Base-by-base conservation (phyloP, 1,139 yeast genomes). In the Kodamaea fungicola region DNA sequence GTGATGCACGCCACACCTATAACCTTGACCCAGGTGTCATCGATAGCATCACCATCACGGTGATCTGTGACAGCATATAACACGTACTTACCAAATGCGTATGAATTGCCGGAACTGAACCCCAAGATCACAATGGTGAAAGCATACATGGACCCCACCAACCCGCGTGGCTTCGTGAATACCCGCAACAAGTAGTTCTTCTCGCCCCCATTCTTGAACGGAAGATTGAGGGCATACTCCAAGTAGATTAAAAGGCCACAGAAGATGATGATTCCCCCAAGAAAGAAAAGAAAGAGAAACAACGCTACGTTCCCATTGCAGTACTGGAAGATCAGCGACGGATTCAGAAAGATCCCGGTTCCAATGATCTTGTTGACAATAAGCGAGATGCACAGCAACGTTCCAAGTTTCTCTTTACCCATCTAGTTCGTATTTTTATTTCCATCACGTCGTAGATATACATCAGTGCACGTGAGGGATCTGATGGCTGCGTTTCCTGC, bases 291-390 rank as follows among this genome's bases (percentile, higher is more conserved):
- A 3, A 49, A 34, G 10, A 73, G 51, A 32, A 66, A 69, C 2
- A 67, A 46, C 0, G 70, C 68, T 5, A 71, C 67, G 32, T 68
- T 67, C 2, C 78, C 78, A 31, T 64, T 57, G 32, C 71, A 57
- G 41, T 67, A 68, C 35, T 64, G 63, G 44, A 67, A 69, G 13
- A 73, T 71, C 31, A 73, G 63, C 1, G 76, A 62, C 0, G 78
- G 78, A 10, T 74, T 72, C 55, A 67, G 67, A 47, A 71, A 73
- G 22, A 73, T 71, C 1, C 78, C 78, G 0, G 78, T 73, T 0
- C 78, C 78, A 5, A 73, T 64, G 72, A 73, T 73, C 45, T 71
- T 73, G 51, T 73, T 73, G 41, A 71, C 69, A 30, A 72, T 71
- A 24, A 73, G 60, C 4, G 69, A 57, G 34, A 55, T 51, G 41